Conservation (phyloP, 305 asterid genomes). For the Fraxinus greggii region DNA sequence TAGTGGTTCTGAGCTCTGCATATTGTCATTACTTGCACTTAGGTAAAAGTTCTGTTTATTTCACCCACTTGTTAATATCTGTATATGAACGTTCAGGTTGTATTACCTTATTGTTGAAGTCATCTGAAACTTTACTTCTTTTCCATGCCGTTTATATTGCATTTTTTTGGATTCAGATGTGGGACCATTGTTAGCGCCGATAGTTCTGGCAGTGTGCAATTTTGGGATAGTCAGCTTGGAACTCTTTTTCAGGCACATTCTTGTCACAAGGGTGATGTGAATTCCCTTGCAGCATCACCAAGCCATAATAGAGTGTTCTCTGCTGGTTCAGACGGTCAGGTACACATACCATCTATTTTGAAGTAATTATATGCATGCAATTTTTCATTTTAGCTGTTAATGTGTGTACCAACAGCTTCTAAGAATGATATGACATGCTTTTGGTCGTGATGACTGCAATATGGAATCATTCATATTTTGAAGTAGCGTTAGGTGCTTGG, state of each 20-base stretch:
- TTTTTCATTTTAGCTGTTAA: background rate
- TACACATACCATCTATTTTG: slow-evolving; percentile 26
- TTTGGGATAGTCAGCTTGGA: slow-evolving; percentile 90
- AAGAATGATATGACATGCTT: background rate
- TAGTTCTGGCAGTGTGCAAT: slow-evolving; percentile 86
- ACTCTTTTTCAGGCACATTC: slow-evolving; percentile 85
- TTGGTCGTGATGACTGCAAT: background rate
- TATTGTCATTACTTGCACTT: slow-evolving; percentile 88
- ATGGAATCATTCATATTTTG: background rate
- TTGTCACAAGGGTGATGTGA: slow-evolving; percentile 88
- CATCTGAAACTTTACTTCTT: background rate
- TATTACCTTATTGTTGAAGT: background rate
- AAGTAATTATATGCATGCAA: background rate
- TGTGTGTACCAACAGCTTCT: background rate
- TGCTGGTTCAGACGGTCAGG: slow-evolving; percentile 99
- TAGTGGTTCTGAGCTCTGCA: slow-evolving; percentile 70
- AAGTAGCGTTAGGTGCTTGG: background rate
- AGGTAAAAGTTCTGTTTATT: slow-evolving; percentile 42
- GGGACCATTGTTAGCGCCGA: slow-evolving; percentile 93
- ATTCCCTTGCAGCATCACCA: slow-evolving; percentile 84
- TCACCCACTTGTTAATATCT: background rate
- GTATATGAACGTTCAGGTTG: background rate
- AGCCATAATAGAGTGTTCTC: slow-evolving; percentile 84
- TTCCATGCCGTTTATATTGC: background rate
- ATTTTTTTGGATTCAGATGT: slow-evolving; percentile 54